A percentile compares a stretch with the other conserved stretches of the same genome.
phyloP scores from a whole-genome alignment of 495 filamentous ascomycete genomes.

The Penicillium paradoxum region DNA sequence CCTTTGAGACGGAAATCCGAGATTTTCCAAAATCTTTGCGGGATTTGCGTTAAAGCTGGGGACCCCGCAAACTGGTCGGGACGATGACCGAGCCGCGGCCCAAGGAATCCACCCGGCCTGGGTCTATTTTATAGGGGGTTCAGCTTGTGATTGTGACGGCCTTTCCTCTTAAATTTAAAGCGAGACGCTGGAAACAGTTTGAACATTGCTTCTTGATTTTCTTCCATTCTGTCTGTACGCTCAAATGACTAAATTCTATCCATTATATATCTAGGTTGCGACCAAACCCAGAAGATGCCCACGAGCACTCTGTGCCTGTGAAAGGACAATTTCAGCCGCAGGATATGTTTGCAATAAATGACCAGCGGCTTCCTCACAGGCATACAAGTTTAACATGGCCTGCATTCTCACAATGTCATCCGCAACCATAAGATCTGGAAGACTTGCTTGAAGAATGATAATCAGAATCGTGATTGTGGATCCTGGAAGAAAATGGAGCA shows the following conservation, averaged over 20 bases:
- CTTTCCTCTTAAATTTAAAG: too few relatives aligned
- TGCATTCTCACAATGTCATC: slow-evolving; percentile 4
- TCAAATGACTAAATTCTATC: background rate
- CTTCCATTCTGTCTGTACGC: background rate
- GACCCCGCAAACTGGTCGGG: slow-evolving; percentile 3
- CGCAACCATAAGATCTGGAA: slow-evolving; percentile 2
- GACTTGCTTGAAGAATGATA: slow-evolving; percentile 4
- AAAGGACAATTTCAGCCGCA: slow-evolving; percentile 8
- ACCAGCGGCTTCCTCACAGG: slow-evolving; percentile 4
- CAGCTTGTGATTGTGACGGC: too few relatives aligned
- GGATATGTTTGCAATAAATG: slow-evolving; percentile 6
- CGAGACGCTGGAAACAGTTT: too few relatives aligned
- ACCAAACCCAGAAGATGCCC: slow-evolving; percentile 1
- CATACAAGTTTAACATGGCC: slow-evolving; percentile 6
- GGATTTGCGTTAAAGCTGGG: background rate
- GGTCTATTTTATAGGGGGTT: background rate
- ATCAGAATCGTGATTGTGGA: background rate
- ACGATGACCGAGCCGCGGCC: background rate
- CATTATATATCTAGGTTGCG: background rate
- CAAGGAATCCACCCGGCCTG: background rate
- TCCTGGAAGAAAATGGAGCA: slow-evolving; percentile 4
- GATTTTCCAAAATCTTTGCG: background rate
- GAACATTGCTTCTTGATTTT: background rate
- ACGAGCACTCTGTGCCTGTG: slow-evolving; percentile 3
- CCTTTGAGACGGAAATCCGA: background rate